These are phyloP conservation scores for Pholiota microspora DNA, from an alignment of 768 basidiomycete species.

Conservation along the genomic window DNA sequence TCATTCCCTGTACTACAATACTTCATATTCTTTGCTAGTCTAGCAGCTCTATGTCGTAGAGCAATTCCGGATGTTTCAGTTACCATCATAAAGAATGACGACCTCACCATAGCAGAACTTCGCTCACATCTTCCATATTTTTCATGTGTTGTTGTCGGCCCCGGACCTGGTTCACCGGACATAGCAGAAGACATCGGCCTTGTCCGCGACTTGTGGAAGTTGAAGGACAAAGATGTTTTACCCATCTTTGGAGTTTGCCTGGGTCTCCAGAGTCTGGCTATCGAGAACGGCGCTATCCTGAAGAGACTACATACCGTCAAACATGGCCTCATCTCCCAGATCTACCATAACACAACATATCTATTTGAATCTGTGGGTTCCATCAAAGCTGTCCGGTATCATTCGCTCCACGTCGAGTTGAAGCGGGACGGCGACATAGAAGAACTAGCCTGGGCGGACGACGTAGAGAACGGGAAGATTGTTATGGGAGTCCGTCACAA, in stretches of 20 bases:
- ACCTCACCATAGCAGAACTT: slow-evolving; percentile 48
- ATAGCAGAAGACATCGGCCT: slow-evolving; percentile 62
- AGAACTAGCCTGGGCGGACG: slow-evolving; percentile 71
- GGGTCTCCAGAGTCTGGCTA: slow-evolving; percentile 73
- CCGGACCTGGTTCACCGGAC: slow-evolving; percentile 79
- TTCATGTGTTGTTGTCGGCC: slow-evolving; percentile 70
- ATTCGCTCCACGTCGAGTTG: slow-evolving; percentile 69
- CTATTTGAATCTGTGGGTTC: slow-evolving; percentile 58
- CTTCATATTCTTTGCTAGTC: slow-evolving; percentile 36
- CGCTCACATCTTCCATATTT: slow-evolving; percentile 56
- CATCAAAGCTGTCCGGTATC: slow-evolving; percentile 72
- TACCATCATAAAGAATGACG: slow-evolving; percentile 74
- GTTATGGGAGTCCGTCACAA: slow-evolving; percentile 74
- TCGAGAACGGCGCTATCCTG: slow-evolving; percentile 63
- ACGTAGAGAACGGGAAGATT: slow-evolving; percentile 64
- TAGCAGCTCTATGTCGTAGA: slow-evolving; percentile 66
- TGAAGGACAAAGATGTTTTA: slow-evolving; percentile 47
- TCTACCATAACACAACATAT: slow-evolving; percentile 56
- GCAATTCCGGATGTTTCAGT: slow-evolving; percentile 61
- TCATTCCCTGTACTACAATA: not conserved
- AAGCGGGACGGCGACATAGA: slow-evolving; percentile 48
- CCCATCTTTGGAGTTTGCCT: slow-evolving; percentile 86
- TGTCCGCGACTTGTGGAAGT: slow-evolving; percentile 68
- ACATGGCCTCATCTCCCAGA: slow-evolving; percentile 70
- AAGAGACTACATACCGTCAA: slow-evolving; percentile 66